Evolutionary conservation across 345 rosid genomes (phyloP), one percentile per base, ranked within the genome.

Genomic region (Hibiscus mutabilis): DNA sequence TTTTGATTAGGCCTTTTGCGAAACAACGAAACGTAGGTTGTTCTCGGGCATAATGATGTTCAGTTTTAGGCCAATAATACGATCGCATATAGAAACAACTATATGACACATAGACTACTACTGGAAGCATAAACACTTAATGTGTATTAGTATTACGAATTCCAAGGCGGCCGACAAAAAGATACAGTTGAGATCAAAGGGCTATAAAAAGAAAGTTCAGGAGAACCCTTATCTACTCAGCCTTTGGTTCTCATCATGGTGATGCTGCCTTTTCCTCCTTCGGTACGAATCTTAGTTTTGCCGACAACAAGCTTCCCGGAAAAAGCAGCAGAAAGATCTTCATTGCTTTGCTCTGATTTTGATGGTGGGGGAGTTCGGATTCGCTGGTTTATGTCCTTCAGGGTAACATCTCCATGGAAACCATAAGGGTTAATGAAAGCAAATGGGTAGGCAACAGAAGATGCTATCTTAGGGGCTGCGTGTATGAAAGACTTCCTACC

Each of bases 291-390:
- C 76, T 86, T 95, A 15, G 97, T 95, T 85, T 92, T 92, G 31
- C 92, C 98, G 42, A 95, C 98, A 63, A 95, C 98, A 1, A 97
- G 98, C 87, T 95, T 95, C 80, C 99, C 99, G 6, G 98, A 95
- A 79, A 95, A 95, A 52, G 97, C 78, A 66, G 79, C 56, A 40
- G 75, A 27, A 24, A 80, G 88, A 75, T 90, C 97, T 75, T 78
- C 85, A 8, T 65, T 77, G 69, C 55, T 75, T 78, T 82, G 84
- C 79, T 88, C 86, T 40, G 84, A 78, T 71, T 85, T 85, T 60
- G 80, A 69, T 2, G 85, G 80, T 52, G 88, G 90, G 27, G 97
- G 99, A 63, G 83, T 86, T 60, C 64, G 87, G 60, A 95, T 92
- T 64, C 84, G 78, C 83, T 87, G 92, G 85, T 95, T 95, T 73